Evolutionary conservation across 331 rosid genomes (phyloP), one percentile per base, ranked within the genome.

Genomic region (Quercus tomentella): DNA sequence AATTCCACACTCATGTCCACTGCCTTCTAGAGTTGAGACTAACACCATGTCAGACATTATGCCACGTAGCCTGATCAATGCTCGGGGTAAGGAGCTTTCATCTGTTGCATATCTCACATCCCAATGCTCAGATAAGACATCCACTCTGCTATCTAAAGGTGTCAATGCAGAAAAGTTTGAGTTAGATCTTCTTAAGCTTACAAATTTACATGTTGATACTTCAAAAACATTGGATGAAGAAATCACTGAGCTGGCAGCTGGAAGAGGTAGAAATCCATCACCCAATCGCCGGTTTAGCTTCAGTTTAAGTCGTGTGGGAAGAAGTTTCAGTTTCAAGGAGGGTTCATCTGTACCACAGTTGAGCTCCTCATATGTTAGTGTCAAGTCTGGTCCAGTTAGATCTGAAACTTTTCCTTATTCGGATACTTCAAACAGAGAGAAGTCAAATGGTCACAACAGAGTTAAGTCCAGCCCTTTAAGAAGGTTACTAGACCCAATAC

Each of bases 321-420:
- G 98, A 87, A 95, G 99, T 81, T 84, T 91, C 72, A 95, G 97
- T 89, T 95, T 89, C 84, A 95, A 86, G 85, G 99, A 95, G 78
- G 83, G 83, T 45, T 78, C 92, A 57, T 74, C 85, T 51, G 62
- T 80, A 80, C 96, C 97, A 16, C 89, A 76, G 72, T 80, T 81
- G 80, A 85, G 87, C 80, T 86, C 97, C 82, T 78, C 76, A 55
- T 12, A 82, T 81, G 74, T 76, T 72, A 77, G 82, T 73, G 86
- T 86, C 67, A 90, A 90, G 84, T 93, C 97, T 66, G 94, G 97
- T 83, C 94, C 93, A 10, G 63, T 89, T 79, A 85, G 74, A 78
- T 77, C 86, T 75, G 92, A 86, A 76, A 68, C 86, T 75, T 80
- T 89, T 35, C 86, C 54, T 79, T 72, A 61, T 73, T 74, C 81